These are phyloP conservation scores for Hyparrhenia diplandra DNA, from an alignment of 176 grass and related monocot genomes.

Conservation along the genomic window DNA sequence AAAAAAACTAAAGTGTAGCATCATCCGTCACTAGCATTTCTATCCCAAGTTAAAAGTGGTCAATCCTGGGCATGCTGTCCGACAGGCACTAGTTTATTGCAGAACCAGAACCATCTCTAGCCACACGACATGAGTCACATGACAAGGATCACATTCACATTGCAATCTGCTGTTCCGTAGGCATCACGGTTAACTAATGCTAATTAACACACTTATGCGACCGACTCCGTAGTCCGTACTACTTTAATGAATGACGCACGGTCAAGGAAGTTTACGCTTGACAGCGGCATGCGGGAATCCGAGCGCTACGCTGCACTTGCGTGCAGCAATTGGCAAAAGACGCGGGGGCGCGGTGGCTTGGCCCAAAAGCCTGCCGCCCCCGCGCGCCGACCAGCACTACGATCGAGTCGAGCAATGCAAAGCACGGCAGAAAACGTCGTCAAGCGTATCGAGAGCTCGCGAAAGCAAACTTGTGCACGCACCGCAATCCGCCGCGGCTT, in stretches of 20 bases:
- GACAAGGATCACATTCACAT: neutral
- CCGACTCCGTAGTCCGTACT: neutral
- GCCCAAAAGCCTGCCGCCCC: neutral
- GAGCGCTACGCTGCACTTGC: neutral
- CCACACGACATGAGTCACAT: neutral
- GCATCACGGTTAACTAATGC: neutral
- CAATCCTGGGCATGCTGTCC: neutral
- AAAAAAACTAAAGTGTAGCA: too few relatives aligned
- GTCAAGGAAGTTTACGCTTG: neutral
- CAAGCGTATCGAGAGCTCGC: neutral
- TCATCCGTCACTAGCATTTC: too few relatives aligned
- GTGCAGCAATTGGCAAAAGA: slow-evolving; percentile 30
- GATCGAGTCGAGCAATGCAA: neutral
- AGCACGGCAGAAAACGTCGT: neutral
- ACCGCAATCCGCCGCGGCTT: slow-evolving; percentile 45
- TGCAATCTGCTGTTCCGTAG: neutral
- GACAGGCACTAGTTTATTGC: neutral
- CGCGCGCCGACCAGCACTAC: slow-evolving; percentile 16
- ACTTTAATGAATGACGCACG: neutral
- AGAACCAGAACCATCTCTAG: neutral
- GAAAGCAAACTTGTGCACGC: slow-evolving; percentile 17
- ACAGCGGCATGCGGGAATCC: neutral
- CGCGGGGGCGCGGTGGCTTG: slow-evolving; percentile 7
- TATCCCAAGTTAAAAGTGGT: neutral
- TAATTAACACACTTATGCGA: neutral